Evolutionary conservation across 192 early-diverging fungal species (phyloP).

Genomic region (Piromyces finnis): DNA sequence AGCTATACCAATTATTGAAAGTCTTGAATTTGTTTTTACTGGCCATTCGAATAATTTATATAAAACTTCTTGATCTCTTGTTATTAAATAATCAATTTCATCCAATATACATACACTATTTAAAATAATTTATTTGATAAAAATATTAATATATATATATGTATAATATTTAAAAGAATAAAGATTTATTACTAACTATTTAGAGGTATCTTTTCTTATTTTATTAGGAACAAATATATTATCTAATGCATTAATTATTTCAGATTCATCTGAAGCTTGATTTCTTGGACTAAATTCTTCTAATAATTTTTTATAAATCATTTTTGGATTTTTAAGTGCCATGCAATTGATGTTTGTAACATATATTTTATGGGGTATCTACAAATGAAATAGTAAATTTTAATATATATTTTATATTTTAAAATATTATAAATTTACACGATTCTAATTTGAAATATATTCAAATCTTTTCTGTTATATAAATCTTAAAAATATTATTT

Average conservation of each 20-base stretch:
- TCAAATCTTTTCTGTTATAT: too few relatives aligned
- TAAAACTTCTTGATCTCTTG: constrained; percentile 60
- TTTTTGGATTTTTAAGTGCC: background rate
- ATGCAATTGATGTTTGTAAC: background rate
- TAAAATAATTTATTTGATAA: too few relatives aligned
- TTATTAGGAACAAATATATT: background rate
- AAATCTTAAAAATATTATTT: background rate
- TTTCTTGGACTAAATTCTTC: background rate
- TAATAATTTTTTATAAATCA: background rate
- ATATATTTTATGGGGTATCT: background rate
- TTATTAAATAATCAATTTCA: constrained; percentile 78
- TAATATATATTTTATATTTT: background rate
- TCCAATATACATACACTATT: constrained; percentile 66
- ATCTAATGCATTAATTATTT: background rate
- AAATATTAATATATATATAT: too few relatives aligned
- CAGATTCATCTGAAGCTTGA: background rate
- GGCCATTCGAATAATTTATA: constrained; percentile 80
- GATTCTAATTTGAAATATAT: too few relatives aligned
- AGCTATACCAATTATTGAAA: constrained; percentile 80
- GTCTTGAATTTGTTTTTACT: constrained; percentile 27
- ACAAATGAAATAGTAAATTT: background rate
- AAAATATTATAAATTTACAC: too few relatives aligned
- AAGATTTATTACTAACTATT: too few relatives aligned
- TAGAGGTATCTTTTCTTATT: too few relatives aligned
- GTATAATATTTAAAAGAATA: too few relatives aligned